Evolutionary conservation across 2,329 filamentous ascomycete genomes (phyloP).

Genomic region (Colletotrichum navitas): DNA sequence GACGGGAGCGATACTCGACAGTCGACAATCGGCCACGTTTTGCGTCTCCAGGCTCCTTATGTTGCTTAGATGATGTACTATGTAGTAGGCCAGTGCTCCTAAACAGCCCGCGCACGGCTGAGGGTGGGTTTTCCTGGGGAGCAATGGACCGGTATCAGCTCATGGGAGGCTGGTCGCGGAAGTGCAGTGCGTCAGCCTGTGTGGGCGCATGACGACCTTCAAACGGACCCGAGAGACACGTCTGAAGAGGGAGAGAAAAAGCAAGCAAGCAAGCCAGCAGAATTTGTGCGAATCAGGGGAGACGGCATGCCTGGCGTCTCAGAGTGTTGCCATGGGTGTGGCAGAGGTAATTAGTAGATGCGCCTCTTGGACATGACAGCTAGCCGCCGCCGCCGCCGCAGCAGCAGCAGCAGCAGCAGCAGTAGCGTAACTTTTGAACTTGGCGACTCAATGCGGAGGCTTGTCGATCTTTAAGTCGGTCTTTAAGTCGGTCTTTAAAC

Average conservation of each 20-base stretch:
- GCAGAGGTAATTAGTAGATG: background rate
- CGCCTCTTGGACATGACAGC: background rate
- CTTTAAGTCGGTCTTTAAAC: background rate
- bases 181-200: slow-evolving; percentile 28
- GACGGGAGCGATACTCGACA: slow-evolving; percentile 22
- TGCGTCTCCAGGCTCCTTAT: background rate
- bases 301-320: slow-evolving; percentile 29
- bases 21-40: slow-evolving; percentile 20
- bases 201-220: slow-evolving; percentile 25
- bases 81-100: background rate
- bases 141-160: slow-evolving; percentile 14
- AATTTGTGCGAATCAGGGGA: slow-evolving; percentile 22
- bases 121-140: background rate
- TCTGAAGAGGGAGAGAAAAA: slow-evolving; percentile 25
- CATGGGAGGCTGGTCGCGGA: background rate
- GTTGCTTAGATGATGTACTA: background rate
- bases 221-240: slow-evolving; percentile 21
- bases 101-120: background rate
- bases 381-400: too few species aligned
- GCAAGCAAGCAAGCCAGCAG: slow-evolving; percentile 17
- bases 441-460: slow-evolving; percentile 6
- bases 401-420: too few species aligned
- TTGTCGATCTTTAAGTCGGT: background rate
- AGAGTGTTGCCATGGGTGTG: slow-evolving; percentile 8
- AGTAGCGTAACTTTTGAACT: background rate